Conservation (phyloP, 2,329 filamentous ascomycete species). For the Claviceps lovelessii region DNA sequence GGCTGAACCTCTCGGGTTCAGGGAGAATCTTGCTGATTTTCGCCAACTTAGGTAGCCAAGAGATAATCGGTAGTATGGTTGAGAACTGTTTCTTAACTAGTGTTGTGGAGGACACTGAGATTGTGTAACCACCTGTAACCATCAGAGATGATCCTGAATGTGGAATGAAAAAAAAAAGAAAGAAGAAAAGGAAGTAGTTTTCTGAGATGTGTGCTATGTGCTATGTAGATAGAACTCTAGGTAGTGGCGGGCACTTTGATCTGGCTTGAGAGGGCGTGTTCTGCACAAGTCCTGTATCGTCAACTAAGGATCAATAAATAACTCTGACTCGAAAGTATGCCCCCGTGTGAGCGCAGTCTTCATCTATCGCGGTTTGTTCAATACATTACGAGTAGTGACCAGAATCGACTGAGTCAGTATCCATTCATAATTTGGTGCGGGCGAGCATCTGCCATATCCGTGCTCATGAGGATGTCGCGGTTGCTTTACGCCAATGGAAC, state of each 20-base stretch:
- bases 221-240: background rate
- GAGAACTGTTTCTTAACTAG: background rate
- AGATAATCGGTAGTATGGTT: background rate
- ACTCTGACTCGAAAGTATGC: background rate
- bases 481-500: background rate
- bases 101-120: background rate
- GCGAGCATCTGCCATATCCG: background rate
- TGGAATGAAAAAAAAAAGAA: background rate
- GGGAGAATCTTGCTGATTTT: background rate
- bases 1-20: background rate
- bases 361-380: background rate
- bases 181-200: background rate
- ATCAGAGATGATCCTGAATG: background rate
- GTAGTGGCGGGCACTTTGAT: background rate
- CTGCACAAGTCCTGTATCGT: background rate
- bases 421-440: background rate
- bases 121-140: conserved; percentile 1
- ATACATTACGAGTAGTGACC: background rate
- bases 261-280: background rate
- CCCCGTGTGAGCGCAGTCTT: background rate
- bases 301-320: background rate
- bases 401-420: background rate
- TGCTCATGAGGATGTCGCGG: background rate
- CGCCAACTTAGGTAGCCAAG: background rate
- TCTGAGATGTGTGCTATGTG: background rate